Percentiles rank a stretch among this genome's conserved stretches.
Evolutionary conservation across 768 basidiomycete species (phyloP).

Genomic region (Mycena pura): DNA sequence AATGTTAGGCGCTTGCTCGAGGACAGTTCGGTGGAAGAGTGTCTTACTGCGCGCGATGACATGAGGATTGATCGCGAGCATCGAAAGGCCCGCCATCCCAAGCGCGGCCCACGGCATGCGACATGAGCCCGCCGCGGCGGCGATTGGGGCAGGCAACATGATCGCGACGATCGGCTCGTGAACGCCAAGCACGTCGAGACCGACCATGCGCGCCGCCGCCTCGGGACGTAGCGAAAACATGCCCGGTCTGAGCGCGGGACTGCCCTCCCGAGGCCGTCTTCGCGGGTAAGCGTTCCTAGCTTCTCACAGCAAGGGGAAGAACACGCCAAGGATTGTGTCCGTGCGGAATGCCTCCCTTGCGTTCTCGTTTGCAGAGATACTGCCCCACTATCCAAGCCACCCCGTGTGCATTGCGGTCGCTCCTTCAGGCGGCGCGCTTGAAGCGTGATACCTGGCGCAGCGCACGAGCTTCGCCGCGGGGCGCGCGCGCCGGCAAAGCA

Average conservation of each 20-base stretch:
- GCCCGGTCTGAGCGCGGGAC: conserved; percentile 51
- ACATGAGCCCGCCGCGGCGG: not conserved
- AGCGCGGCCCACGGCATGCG: conserved; percentile 58
- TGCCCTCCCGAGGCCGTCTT: conserved; percentile 42
- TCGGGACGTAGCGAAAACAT: conserved; percentile 63
- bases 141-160: conserved; percentile 23
- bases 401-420: conserved; percentile 41
- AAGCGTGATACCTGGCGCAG: conserved; percentile 69
- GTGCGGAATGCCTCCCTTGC: conserved; percentile 67
- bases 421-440: conserved; percentile 56
- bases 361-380: conserved; percentile 63
- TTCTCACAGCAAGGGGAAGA: conserved; percentile 33
- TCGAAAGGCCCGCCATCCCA: conserved; percentile 69
- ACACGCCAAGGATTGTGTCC: conserved; percentile 54
- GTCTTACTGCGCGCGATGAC: conserved; percentile 69
- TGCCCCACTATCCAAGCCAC: conserved; percentile 71
- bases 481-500: conserved; percentile 54
- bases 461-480: conserved; percentile 78
- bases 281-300: conserved; percentile 41
- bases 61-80: conserved; percentile 67
- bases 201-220: conserved; percentile 44
- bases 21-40: conserved; percentile 61
- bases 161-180: conserved; percentile 3
- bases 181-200: conserved; percentile 52
- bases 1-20: conserved; percentile 60